These are phyloP conservation scores for Cinnamomum chago DNA, from an alignment of 164 flowering plant genomes.

Conservation along the genomic window DNA sequence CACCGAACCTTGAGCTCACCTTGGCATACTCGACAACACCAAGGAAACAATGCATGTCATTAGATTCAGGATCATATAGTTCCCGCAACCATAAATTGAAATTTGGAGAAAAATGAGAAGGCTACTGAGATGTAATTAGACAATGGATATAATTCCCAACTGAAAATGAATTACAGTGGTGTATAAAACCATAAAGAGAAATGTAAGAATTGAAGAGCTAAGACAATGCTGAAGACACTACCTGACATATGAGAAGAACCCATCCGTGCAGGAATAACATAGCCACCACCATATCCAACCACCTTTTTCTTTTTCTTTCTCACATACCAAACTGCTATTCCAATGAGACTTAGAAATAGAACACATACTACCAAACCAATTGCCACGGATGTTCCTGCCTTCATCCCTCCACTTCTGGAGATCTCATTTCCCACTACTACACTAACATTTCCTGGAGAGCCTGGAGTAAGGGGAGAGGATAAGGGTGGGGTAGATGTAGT, in stretches of 20 bases:
- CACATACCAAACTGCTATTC: constrained; percentile 27
- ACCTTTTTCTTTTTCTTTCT: constrained; percentile 43
- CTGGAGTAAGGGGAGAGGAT: constrained; percentile 9
- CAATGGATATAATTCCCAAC: not conserved
- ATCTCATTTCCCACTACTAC: constrained; percentile 13
- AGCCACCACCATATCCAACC: constrained; percentile 35
- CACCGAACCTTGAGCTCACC: too few species aligned
- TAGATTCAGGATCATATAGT: not conserved
- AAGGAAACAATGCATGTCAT: not conserved
- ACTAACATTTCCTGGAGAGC: constrained; percentile 1
- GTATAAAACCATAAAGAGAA: not conserved
- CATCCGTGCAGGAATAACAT: constrained; percentile 44
- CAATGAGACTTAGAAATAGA: constrained; percentile 42
- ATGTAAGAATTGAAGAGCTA: not conserved
- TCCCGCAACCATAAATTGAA: not conserved
- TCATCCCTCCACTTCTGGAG: constrained; percentile 31
- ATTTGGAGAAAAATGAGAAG: not conserved
- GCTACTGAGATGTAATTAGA: not conserved
- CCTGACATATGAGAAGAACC: constrained; percentile 56
- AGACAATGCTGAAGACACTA: constrained; percentile 13
- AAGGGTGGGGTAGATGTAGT: constrained; percentile 9
- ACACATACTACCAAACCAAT: constrained; percentile 29
- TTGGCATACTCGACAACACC: not conserved
- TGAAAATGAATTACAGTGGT: not conserved
- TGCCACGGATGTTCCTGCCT: constrained; percentile 28